Conservation (phyloP, 768 basidiomycete species). For the Russula olivacea region DNA sequence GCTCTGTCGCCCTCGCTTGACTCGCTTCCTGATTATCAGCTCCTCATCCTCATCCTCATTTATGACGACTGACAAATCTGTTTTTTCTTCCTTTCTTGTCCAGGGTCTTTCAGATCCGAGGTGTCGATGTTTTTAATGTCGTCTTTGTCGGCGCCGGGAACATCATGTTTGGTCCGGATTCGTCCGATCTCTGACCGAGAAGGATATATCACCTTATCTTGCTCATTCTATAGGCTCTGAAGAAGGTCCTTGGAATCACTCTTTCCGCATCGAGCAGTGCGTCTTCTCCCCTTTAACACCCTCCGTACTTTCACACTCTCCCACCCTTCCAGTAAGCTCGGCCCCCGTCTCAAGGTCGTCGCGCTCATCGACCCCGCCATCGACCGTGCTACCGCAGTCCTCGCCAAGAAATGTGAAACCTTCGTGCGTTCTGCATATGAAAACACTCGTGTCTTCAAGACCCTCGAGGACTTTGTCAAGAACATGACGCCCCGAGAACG, state of each 20-base stretch:
- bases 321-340: conserved; percentile 65
- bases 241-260: conserved; percentile 91
- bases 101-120: conserved; percentile 49
- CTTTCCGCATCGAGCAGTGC: conserved; percentile 84
- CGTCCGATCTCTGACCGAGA: conserved; percentile 6
- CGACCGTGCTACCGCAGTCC: conserved; percentile 71
- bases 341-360: conserved; percentile 90
- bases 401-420: conserved; percentile 86
- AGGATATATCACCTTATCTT: conserved; percentile 7
- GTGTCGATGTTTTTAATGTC: conserved; percentile 80
- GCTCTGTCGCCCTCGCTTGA: not conserved
- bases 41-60: conserved; percentile 12
- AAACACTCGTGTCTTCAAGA: conserved; percentile 78
- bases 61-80: conserved; percentile 19
- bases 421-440: conserved; percentile 93
- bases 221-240: conserved; percentile 52
- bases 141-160: conserved; percentile 95
- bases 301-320: conserved; percentile 16
- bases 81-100: not conserved
- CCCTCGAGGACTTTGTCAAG: conserved; percentile 78
- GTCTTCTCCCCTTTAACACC: conserved; percentile 27
- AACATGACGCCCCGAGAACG: conserved; percentile 56
- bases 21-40: conserved; percentile 14
- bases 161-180: conserved; percentile 84
- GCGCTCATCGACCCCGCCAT: conserved; percentile 89